Evolutionary conservation across 2,329 filamentous ascomycete species (phyloP).

Genomic region (Aureobasidium melanogenum): DNA sequence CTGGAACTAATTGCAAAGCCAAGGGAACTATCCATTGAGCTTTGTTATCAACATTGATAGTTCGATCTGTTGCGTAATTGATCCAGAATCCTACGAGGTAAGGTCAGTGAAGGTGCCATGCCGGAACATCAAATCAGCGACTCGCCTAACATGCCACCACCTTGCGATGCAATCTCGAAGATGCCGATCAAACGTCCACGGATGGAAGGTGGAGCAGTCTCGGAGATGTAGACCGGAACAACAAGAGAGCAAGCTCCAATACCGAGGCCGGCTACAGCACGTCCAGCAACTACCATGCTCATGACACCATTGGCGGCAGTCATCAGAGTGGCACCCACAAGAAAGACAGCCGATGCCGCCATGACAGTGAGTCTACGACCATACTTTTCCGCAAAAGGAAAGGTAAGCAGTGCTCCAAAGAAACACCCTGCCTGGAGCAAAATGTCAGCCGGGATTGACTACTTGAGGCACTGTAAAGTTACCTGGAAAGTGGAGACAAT

Average conservation of each 20-base stretch:
- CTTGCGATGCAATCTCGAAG: conserved; percentile 58
- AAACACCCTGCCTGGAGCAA: conserved; percentile 23
- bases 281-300: conserved; percentile 29
- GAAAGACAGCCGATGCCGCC: conserved; percentile 35
- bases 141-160: conserved; percentile 40
- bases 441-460: neutral
- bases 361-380: conserved; percentile 43
- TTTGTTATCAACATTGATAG: conserved; percentile 38
- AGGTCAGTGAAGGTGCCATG: neutral
- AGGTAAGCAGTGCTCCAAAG: conserved; percentile 32
- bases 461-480: neutral
- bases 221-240: conserved; percentile 31
- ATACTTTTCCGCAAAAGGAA: conserved; percentile 40
- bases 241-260: conserved; percentile 30
- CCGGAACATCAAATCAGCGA: conserved; percentile 3
- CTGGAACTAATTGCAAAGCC: conserved; percentile 28
- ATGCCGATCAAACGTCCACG: conserved; percentile 57
- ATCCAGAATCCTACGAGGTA: conserved; percentile 28
- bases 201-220: conserved; percentile 49
- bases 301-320: conserved; percentile 29
- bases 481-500: conserved; percentile 29
- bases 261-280: conserved; percentile 34
- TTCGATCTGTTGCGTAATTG: conserved; percentile 32
- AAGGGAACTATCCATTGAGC: conserved; percentile 57
- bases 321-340: conserved; percentile 33